phyloP scores from a whole-genome alignment of 2,329 filamentous ascomycete genomes.

The Plenodomus tracheiphilus region DNA sequence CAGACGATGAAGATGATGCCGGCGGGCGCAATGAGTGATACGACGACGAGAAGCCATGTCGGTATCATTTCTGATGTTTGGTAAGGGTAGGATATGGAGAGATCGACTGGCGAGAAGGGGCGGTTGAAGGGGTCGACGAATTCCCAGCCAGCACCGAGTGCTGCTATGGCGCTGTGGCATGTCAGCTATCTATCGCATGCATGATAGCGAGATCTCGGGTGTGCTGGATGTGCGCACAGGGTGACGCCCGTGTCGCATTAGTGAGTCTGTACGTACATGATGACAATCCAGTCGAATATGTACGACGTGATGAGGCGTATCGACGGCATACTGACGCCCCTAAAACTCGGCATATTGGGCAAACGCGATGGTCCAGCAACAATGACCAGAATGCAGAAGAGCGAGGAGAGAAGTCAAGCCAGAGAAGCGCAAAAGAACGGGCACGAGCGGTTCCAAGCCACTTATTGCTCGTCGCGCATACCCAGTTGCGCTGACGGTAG shows the following conservation, averaged over 20 bases:
- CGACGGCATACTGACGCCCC: conserved; percentile 43
- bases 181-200: conserved; percentile 11
- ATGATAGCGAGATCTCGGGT: neutral
- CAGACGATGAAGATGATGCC: conserved; percentile 69
- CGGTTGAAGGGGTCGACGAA: conserved; percentile 66
- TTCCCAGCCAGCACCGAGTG: conserved; percentile 63
- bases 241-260: no score
- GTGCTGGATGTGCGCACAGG: neutral
- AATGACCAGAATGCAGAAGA: neutral
- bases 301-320: conserved; percentile 66
- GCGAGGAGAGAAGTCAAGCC: conserved; percentile 10
- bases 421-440: no score
- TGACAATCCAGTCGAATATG: conserved; percentile 72
- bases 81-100: conserved; percentile 78
- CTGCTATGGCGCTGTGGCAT: conserved; percentile 55
- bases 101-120: conserved; percentile 73
- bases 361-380: conserved; percentile 4
- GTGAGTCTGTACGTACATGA: conserved; percentile 53
- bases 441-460: conserved; percentile 9
- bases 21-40: conserved; percentile 66
- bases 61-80: conserved; percentile 73
- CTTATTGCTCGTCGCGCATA: neutral
- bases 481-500: conserved; percentile 1
- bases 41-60: conserved; percentile 65
- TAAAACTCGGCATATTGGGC: conserved; percentile 31